phyloP scores from a whole-genome alignment of 352 stramenopile species.

The Phytophthora hybrid region DNA sequence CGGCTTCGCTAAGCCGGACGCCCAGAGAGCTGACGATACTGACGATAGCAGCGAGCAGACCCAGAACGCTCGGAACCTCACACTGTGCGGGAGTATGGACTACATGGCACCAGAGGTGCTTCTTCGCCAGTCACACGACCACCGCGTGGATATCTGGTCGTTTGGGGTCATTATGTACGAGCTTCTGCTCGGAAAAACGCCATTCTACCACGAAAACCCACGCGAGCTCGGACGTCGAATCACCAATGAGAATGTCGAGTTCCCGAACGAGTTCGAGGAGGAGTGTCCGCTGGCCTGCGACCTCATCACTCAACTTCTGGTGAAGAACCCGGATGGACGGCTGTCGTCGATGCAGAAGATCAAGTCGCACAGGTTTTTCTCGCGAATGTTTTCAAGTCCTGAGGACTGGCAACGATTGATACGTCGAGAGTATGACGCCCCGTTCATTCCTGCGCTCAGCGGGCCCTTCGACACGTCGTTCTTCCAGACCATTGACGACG shows the following conservation, averaged over 20 bases:
- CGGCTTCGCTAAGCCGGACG: conserved; percentile 76
- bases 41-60: conserved; percentile 38
- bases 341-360: conserved; percentile 56
- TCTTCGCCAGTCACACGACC: conserved; percentile 65
- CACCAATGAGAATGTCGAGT: conserved; percentile 65
- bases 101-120: conserved; percentile 88
- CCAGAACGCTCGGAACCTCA: conserved; percentile 62
- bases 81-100: conserved; percentile 81
- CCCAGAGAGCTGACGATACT: conserved; percentile 23
- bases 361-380: conserved; percentile 72
- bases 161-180: conserved; percentile 92
- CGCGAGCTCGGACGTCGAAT: conserved; percentile 84
- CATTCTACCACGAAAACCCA: conserved; percentile 88
- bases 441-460: conserved; percentile 71
- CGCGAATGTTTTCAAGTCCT: conserved; percentile 40
- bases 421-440: conserved; percentile 48
- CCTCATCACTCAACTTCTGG: conserved; percentile 64
- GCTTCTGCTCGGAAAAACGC: conserved; percentile 82
- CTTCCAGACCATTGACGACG: conserved; percentile 66
- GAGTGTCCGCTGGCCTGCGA: conserved; percentile 56
- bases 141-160: conserved; percentile 80
- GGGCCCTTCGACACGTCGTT: conserved; percentile 79
- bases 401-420: conserved; percentile 56
- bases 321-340: conserved; percentile 62
- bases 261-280: conserved; percentile 74